Base-by-base conservation (phyloP, 306 rosid species). In the Begonia fuchsioides region DNA sequence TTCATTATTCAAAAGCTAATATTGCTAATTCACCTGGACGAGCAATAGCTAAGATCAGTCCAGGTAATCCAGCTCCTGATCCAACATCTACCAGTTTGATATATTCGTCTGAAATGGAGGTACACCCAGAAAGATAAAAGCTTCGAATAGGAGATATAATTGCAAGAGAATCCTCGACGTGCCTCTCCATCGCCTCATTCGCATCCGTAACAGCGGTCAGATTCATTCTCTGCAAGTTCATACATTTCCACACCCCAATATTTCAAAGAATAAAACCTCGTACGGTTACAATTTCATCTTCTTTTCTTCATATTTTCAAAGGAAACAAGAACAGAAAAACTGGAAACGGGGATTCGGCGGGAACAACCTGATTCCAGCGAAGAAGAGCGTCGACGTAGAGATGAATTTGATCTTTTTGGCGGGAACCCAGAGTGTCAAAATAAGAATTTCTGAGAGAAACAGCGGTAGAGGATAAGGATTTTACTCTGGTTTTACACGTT, bases 51-150 rank as follows among this genome's bases (percentile, higher is more conserved):
- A 90, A 53, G 52, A 90, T 56, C 51, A 90, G 51, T 50, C 94
- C 97, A 0, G 95, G 97, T 59, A 90, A 87, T 5, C 95, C 95
- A 0, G 97, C 90, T 12, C 97, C 95, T 1, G 82, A 84, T 58
- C 97, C 97, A 15, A 90, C 95, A 38, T 90, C 95, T 3, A 81
- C 76, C 2, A 90, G 72, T 13, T 68, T 72, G 44, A 84, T 47
- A 38, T 52, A 63, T 1, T 79, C 53, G 32, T 44, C 39, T 1
- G 76, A 56, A 43, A 14, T 13, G 15, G 61, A 18, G 44, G 47
- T 50, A 50, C 81, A 71, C 47, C 63, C 63, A 38, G 67, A 58
- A 32, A 40, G 49, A 65, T 76, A 81, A n/a, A 52, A 68, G 14
- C 67, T 69, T 20, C 61, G 72, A 13, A 90, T 48, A 6, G 95